Base-by-base conservation (phyloP, 176 grass and related monocot species). In the Ananas comosus region DNA sequence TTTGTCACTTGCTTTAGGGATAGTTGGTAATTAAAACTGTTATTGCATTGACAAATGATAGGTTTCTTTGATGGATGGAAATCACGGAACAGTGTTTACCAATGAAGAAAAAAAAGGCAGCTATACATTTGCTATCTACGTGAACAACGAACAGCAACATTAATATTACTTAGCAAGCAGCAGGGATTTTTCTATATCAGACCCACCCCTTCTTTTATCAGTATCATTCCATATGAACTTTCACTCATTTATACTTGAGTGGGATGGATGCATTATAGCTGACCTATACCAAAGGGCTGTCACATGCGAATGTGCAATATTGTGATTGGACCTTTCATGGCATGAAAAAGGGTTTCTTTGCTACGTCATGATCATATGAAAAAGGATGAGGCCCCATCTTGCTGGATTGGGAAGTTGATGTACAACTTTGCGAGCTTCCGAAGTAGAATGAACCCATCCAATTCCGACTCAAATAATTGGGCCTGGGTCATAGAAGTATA, bases 241-340 rank as follows among this genome's bases (percentile, higher is more conserved):
- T 42, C 64, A 13, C 14, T 17, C 25, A 7, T 27, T 27, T 66
- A 14, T 17, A 13, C 4, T 42, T 42, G 22, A 12, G 48, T 4
- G 50, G 7, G n/a, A 23, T 13, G 28, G 68, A 27, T 70, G 21
- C 13, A 70, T 42, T 53, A 10, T 7, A 14, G 6, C 21, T 14
- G 11, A 48, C 68, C 12, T 13, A 52, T 51, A 70, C 53, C 2
- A 70, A 70, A 49, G 49, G 4, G 19, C 1, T 52, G 28, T 64
- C 73, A 66, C 73, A 76, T 76, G 73, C 67, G 48, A 76, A 51
- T 76, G 73, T 76, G 63, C 66, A 29, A 52, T 29, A 0, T 23
- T 76, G 33, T 42, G 85, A 87, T 77, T 74, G 70, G 63, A 78
- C 85, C 19, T 74, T 77, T 78, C 69, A 66, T 70, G 63, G 49